A percentile compares a stretch with the other conserved stretches of the same genome.
phyloP scores from a whole-genome alignment of 129 eudicot species.

The Helianthus annuus region DNA sequence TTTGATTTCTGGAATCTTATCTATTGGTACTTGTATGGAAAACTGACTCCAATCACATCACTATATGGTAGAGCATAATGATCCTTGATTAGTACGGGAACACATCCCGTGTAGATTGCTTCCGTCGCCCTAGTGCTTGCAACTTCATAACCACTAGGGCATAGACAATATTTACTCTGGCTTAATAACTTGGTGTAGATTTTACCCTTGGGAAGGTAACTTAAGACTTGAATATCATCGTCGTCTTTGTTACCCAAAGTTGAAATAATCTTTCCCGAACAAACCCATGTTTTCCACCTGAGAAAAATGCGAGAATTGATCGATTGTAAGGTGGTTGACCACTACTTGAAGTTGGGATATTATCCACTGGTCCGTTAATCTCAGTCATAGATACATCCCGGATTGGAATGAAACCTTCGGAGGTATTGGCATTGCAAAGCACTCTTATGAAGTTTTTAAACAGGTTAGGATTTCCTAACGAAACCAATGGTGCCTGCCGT shows the following conservation, averaged over 20 bases:
- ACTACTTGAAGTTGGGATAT: conserved; percentile 30
- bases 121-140: conserved; percentile 73
- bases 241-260: conserved; percentile 64
- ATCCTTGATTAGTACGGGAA: conserved; percentile 63
- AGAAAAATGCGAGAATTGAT: conserved; percentile 57
- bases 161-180: conserved; percentile 59
- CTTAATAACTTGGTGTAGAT: conserved; percentile 50
- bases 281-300: conserved; percentile 70
- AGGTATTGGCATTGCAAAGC: conserved; percentile 74
- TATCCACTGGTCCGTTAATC: conserved; percentile 48
- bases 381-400: conserved; percentile 71
- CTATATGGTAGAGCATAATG: conserved; percentile 62
- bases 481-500: conserved; percentile 60
- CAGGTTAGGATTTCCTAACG: conserved; percentile 44
- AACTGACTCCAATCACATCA: conserved; percentile 68
- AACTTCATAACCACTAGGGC: conserved; percentile 84
- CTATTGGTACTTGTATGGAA: conserved; percentile 46
- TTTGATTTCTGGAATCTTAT: conserved; percentile 63
- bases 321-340: conserved; percentile 59
- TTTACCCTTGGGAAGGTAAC: conserved; percentile 59
- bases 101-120: conserved; percentile 65
- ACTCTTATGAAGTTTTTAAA: conserved; percentile 58
- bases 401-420: conserved; percentile 60
- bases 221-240: conserved; percentile 47
- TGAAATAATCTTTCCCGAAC: conserved; percentile 53